Percentiles rank a stretch among this genome's conserved stretches.
Conservation (phyloP, 345 rosid genomes). For the Euphorbia lathyris region DNA sequence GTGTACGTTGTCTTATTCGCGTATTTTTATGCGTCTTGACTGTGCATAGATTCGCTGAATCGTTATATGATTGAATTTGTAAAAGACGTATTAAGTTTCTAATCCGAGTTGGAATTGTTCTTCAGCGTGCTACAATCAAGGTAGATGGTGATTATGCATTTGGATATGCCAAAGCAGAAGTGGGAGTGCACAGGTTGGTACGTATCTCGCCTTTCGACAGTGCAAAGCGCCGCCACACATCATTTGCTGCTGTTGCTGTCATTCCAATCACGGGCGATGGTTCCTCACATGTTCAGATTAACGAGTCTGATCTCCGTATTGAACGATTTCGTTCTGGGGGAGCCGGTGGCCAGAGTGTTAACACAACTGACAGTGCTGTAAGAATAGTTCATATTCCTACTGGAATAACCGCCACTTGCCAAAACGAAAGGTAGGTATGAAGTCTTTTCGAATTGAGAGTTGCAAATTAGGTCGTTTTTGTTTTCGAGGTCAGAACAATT, state of each 20-base stretch:
- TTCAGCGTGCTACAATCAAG: slow-evolving; percentile 93
- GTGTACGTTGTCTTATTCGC: neutral
- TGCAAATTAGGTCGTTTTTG: neutral
- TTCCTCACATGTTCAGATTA: slow-evolving; percentile 71
- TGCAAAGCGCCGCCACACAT: slow-evolving; percentile 85
- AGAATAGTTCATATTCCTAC: slow-evolving; percentile 93
- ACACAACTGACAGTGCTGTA: slow-evolving; percentile 96
- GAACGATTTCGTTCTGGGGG: slow-evolving; percentile 94
- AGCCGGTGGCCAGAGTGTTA: slow-evolving; percentile 85
- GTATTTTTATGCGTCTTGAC: neutral
- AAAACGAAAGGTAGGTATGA: slow-evolving; percentile 71
- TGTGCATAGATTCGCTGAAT: neutral
- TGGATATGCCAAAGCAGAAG: slow-evolving; percentile 97
- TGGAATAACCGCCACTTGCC: slow-evolving; percentile 80
- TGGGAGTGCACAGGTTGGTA: slow-evolving; percentile 94
- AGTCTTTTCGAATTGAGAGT: neutral
- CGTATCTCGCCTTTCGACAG: slow-evolving; percentile 94
- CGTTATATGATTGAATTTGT: neutral
- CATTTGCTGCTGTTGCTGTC: slow-evolving; percentile 99
- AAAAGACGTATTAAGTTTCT: slow-evolving; percentile 11
- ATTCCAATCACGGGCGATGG: slow-evolving; percentile 82
- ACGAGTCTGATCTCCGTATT: slow-evolving; percentile 83
- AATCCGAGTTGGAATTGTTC: slow-evolving; percentile 9
- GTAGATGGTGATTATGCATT: slow-evolving; percentile 88
- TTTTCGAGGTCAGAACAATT: neutral